Base-by-base conservation (phyloP, 768 basidiomycete genomes). In the Pleurotus eryngii region DNA sequence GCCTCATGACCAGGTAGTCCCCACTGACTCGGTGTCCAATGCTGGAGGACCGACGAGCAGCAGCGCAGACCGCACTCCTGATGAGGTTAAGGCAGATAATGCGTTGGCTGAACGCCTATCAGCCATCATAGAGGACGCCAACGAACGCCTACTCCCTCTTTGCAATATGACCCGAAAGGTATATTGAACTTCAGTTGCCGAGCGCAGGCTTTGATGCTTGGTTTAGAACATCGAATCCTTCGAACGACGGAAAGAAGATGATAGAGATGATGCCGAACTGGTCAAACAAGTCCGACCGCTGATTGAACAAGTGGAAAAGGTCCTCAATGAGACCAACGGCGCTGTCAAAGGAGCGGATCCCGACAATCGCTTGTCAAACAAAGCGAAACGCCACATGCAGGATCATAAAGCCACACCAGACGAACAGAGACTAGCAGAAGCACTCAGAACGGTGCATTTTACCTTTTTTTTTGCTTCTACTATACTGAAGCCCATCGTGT, bases 141-240 rank as follows among this genome's bases (percentile, higher is more conserved):
- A 73, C 55, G 42, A 57, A 7, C 65, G 67, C 12, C 62, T 70
- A 11, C 49, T 61, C 1, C 73, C 73, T 4, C 50, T 75, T 24
- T 68, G 65, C 49, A 68, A 67, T 26, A 72, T 72, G 70, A 72
- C 74, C 60, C 71, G 74, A 42, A 72, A 72, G 66, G 72, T 72
- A 26, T 17, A 60, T 39, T 14, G 40, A 43, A n/a, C 9, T 6
- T 42, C 14, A 26, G 1, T 1, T 26, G 24, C 24, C 5, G 24
- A 26, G 24, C 24, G 24, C 26, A 11, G 6, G 43, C 40, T 22
- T 12, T 26, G 24, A 26, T 26, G 24, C 24, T 46, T 20, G n/a
- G 12, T 27, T 4, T 27, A 75, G 74, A 65, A 72, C 55, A 74
- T 75, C 53, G 73, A 75, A 35, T 60, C 61, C n/a, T 70, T 72